phyloP scores from a whole-genome alignment of 768 basidiomycete genomes.

The Hirschioporus abietinus region DNA sequence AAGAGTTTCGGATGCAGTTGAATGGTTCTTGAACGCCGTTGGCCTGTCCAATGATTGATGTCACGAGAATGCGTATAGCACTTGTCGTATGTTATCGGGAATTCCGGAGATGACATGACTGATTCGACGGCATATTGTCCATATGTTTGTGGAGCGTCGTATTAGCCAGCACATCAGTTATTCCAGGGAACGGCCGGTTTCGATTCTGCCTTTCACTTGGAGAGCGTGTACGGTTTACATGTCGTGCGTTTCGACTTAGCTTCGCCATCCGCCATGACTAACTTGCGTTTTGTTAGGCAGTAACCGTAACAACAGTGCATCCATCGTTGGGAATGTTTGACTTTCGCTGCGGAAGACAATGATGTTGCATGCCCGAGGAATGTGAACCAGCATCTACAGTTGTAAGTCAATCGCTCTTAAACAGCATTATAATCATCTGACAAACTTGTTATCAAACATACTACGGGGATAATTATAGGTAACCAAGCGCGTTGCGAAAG shows the following conservation, averaged over 20 bases:
- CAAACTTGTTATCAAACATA: neutral
- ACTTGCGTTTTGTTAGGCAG: neutral
- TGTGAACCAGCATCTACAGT: too few species aligned
- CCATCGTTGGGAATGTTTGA: neutral
- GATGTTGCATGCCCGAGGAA: too few species aligned
- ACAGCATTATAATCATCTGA: neutral
- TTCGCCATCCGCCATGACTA: neutral
- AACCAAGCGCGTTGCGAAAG: neutral
- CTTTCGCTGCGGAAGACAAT: too few species aligned
- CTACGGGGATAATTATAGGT: neutral
- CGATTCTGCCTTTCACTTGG: neutral
- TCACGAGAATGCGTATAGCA: neutral
- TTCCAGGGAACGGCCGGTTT: neutral
- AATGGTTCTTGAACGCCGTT: constrained; percentile 73
- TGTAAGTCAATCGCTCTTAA: neutral
- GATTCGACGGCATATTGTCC: neutral
- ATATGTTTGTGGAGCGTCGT: neutral
- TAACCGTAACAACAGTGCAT: neutral
- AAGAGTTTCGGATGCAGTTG: constrained; percentile 58
- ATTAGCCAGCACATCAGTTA: neutral
- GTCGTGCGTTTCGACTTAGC: neutral
- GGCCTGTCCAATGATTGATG: constrained; percentile 34
- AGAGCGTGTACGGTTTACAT: neutral
- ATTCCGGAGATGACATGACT: neutral
- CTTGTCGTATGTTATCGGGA: neutral